Evolutionary conservation across 2,329 filamentous ascomycete genomes (phyloP), one percentile per base, ranked within the genome.

Genomic region (Beauveria rudraprayagi): DNA sequence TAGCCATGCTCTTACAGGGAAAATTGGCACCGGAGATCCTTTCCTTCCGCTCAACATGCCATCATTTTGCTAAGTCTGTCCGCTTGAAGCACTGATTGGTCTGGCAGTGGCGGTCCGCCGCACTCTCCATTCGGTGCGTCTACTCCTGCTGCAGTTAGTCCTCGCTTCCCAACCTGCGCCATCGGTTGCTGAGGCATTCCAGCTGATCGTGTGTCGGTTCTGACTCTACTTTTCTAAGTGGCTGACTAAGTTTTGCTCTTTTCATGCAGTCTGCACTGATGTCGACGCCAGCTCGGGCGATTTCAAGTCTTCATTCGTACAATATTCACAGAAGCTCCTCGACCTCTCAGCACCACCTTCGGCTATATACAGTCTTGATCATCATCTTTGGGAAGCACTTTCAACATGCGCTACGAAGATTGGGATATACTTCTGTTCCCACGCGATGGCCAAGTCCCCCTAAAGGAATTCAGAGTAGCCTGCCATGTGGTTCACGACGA

Each of bases 401-500:
- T 59, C 73, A 80, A 67, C 64, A 95, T 96, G 91, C 86, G 91
- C 62, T 95, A 89, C 79, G 83, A 91, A 67, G 86, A 91, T 69
- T 95, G 91, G 91, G 91, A 96, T 69, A 83, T 94, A 60, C 83
- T 95, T 48, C 78, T 95, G 63, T 95, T 95, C 71, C 87, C 90
- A 0, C 74, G 73, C 63, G 80, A 82, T 63, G 85, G 80, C 67
- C 86, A 85, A 67, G 71, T 88, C 14, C 91, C 91, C 1, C 74
- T 92, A 60, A 89, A 90, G 72, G 91, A 95, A 73, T 96, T 94
- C 79, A 87, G 86, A 69, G 90, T 90, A 8, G 80, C 84, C 63
- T 95, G 90, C 71, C 88, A 89, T 70, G 84, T 88, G 37, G 81
- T 86, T n/a, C 76, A 78, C 6, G 80, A 83, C 68, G 61, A 70